A percentile compares a stretch with the other conserved stretches of the same genome.
Evolutionary conservation across 352 stramenopile species (phyloP).

Genomic region (Phytopythium helicoides): DNA sequence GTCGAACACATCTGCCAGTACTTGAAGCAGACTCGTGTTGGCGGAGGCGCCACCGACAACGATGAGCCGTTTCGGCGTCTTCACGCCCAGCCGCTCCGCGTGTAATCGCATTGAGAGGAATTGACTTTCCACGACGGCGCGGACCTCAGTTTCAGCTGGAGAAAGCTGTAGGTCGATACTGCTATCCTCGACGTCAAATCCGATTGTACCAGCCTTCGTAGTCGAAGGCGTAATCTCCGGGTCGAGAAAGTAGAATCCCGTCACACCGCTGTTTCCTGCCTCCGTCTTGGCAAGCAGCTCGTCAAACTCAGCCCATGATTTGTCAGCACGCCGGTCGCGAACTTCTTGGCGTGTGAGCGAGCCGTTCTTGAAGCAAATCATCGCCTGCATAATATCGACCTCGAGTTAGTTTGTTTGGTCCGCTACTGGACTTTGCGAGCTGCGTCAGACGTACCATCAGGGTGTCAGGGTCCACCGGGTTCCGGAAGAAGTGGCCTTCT

Average conservation of each 20-base stretch:
- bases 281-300: conserved; percentile 34
- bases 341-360: conserved; percentile 67
- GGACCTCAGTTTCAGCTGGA: conserved; percentile 33
- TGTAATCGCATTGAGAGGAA: conserved; percentile 60
- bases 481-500: conserved; percentile 84
- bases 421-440: background rate
- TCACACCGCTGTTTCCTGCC: conserved; percentile 39
- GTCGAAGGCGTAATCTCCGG: conserved; percentile 69
- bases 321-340: conserved; percentile 33
- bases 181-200: conserved; percentile 31
- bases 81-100: conserved; percentile 50
- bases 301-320: conserved; percentile 57
- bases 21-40: conserved; percentile 57
- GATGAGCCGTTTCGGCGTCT: conserved; percentile 47
- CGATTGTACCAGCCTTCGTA: conserved; percentile 35
- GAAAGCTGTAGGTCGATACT: conserved; percentile 13
- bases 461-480: conserved; percentile 65
- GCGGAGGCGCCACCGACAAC: conserved; percentile 55
- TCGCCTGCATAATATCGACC: conserved; percentile 31
- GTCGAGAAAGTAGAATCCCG: conserved; percentile 63
- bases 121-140: conserved; percentile 65
- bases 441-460: conserved; percentile 50
- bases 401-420: background rate
- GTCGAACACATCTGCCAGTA: conserved; percentile 62
- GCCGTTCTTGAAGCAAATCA: conserved; percentile 89